Evolutionary conservation across 106 monocot genomes (phyloP).

Genomic region (Ottelia alismoides): DNA sequence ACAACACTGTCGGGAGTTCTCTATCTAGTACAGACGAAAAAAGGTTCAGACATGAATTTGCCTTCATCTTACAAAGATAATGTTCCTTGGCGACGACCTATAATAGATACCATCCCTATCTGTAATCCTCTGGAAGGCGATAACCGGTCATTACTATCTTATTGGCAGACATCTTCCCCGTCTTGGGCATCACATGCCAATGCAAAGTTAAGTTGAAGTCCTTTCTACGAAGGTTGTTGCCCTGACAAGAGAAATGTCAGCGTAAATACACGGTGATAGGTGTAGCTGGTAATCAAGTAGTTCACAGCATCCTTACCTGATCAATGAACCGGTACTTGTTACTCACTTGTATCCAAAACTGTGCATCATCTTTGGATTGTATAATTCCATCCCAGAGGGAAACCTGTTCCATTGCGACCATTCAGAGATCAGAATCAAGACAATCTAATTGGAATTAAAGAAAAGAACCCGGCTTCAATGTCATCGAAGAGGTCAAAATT

Average conservation of each 20-base stretch:
- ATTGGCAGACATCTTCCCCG: constrained; percentile 92
- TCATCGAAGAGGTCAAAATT: too few species aligned
- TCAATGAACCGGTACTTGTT: constrained; percentile 96
- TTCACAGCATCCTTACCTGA: too few species aligned
- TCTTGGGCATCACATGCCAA: constrained; percentile 95
- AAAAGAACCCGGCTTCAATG: too few species aligned
- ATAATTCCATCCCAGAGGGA: constrained; percentile 98
- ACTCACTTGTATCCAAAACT: constrained; percentile 73
- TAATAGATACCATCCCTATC: constrained; percentile 23
- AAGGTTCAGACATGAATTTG: too few species aligned
- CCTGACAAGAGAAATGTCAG: constrained; percentile 37
- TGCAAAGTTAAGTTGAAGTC: constrained; percentile 80
- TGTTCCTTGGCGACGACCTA: too few species aligned
- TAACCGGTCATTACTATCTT: constrained; percentile 80
- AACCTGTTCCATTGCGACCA: constrained; percentile 49
- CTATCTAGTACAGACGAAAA: too few species aligned
- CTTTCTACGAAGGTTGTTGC: constrained; percentile 70
- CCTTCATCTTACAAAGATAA: neutral
- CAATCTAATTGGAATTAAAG: too few species aligned
- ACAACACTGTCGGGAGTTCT: too few species aligned
- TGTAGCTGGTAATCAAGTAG: too few species aligned
- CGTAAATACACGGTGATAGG: too few species aligned
- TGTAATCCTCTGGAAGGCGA: constrained; percentile 71
- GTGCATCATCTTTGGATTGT: constrained; percentile 74
- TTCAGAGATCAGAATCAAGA: too few species aligned